A percentile compares a stretch with the other conserved stretches of the same genome.
phyloP scores from a whole-genome alignment of 164 flowering plant species.

The Echeveria elegans region DNA sequence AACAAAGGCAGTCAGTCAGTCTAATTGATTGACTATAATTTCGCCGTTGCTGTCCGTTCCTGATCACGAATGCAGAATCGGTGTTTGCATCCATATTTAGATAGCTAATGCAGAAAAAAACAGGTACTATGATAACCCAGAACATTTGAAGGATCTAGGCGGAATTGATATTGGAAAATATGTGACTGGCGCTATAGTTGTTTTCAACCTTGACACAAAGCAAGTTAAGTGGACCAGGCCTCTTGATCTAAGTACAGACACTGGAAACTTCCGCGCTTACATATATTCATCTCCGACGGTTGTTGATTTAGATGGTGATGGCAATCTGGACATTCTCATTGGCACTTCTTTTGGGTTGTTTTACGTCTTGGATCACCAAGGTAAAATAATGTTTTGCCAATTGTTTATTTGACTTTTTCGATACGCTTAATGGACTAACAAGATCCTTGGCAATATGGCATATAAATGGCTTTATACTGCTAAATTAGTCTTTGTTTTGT shows the following conservation, averaged over 20 bases:
- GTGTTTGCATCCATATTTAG: too few species aligned
- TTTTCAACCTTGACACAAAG: constrained; percentile 89
- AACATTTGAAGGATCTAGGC: constrained; percentile 82
- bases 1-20: too few species aligned
- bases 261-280: constrained; percentile 61
- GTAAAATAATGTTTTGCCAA: constrained; percentile 28
- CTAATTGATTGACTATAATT: too few species aligned
- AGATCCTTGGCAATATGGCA: not conserved
- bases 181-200: constrained; percentile 86
- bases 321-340: constrained; percentile 85
- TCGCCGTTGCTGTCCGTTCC: too few species aligned
- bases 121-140: constrained; percentile 96
- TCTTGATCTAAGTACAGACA: constrained; percentile 76
- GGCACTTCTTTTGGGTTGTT: constrained; percentile 95
- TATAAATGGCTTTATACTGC: not conserved
- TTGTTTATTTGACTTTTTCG: not conserved
- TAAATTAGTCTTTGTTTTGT: not conserved
- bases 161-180: constrained; percentile 83
- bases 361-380: constrained; percentile 91
- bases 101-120: too few species aligned
- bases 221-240: constrained; percentile 86
- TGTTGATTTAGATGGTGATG: constrained; percentile 95
- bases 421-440: not conserved
- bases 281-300: constrained; percentile 95
- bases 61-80: too few species aligned